A percentile compares a stretch with the other conserved stretches of the same genome.
Evolutionary conservation across 23 red algal genomes (phyloP).

Genomic region (Rhodosorus marinus): DNA sequence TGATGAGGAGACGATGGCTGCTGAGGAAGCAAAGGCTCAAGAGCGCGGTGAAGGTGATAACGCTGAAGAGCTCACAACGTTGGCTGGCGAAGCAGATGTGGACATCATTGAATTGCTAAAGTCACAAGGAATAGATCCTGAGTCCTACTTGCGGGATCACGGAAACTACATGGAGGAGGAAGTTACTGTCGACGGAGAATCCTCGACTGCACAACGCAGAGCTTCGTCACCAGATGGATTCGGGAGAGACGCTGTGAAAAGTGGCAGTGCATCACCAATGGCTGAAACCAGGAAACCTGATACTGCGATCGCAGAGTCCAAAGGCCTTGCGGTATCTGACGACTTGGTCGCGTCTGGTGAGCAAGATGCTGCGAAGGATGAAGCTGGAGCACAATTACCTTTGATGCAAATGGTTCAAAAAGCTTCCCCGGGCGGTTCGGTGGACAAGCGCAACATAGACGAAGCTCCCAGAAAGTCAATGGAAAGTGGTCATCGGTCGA

Average conservation of each 20-base stretch:
- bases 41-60: not conserved
- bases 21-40: conserved; percentile 19
- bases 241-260: not conserved
- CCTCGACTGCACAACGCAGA: too few species aligned
- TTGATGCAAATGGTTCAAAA: too few species aligned
- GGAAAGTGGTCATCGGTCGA: too few species aligned
- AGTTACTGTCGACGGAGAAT: not conserved
- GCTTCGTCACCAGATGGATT: too few species aligned
- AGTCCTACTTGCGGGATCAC: conserved; percentile 12
- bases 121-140: conserved; percentile 37
- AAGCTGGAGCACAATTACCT: too few species aligned
- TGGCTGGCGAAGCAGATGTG: conserved; percentile 18
- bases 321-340: not conserved
- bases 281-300: not conserved
- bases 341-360: not conserved
- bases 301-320: not conserved
- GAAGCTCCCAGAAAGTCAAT: too few species aligned
- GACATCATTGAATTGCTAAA: conserved; percentile 27
- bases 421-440: too few species aligned
- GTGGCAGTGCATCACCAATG: not conserved
- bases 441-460: too few species aligned
- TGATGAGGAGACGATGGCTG: conserved; percentile 31
- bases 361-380: too few species aligned
- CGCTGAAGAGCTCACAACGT: conserved; percentile 5
- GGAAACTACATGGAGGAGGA: conserved; percentile 3